Percentiles rank a stretch among this genome's conserved stretches.
Conservation (phyloP, 2,329 filamentous ascomycete genomes). For the Fonsecaea pedrosoi region DNA sequence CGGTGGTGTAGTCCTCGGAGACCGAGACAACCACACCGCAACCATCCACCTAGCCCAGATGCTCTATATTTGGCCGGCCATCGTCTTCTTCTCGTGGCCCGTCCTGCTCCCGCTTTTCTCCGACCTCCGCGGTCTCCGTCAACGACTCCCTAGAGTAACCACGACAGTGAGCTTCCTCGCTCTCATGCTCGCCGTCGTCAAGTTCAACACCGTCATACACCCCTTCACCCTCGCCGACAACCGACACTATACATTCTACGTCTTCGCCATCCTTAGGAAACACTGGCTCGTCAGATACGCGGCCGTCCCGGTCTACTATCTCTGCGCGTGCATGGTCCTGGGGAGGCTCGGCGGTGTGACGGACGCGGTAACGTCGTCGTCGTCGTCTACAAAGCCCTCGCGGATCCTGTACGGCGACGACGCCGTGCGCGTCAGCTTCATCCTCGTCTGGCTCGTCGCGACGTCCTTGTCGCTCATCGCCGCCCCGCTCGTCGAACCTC, state of each 20-base stretch:
- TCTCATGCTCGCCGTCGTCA: slow-evolving; percentile 62
- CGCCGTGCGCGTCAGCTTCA: slow-evolving; percentile 56
- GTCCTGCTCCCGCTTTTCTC: slow-evolving; percentile 65
- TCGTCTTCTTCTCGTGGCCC: slow-evolving; percentile 87
- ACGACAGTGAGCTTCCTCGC: slow-evolving; percentile 48
- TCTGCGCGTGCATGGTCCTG: slow-evolving; percentile 73
- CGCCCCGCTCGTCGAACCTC: slow-evolving; percentile 89
- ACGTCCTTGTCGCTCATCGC: slow-evolving; percentile 81
- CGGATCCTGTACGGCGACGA: slow-evolving; percentile 36
- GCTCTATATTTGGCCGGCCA: slow-evolving; percentile 92
- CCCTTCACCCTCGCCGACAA: slow-evolving; percentile 97
- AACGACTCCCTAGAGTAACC: slow-evolving; percentile 48
- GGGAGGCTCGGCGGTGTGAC: slow-evolving; percentile 59
- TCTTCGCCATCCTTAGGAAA: slow-evolving; percentile 81
- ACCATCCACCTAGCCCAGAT: slow-evolving; percentile 90
- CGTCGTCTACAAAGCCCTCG: slow-evolving; percentile 11
- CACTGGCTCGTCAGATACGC: slow-evolving; percentile 69
- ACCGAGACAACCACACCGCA: slow-evolving; percentile 92
- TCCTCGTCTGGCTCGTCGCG: slow-evolving; percentile 69
- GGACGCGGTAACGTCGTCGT: slow-evolving; percentile 25
- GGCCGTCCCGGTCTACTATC: slow-evolving; percentile 72
- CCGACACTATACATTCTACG: slow-evolving; percentile 95
- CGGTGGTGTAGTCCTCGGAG: slow-evolving; percentile 89
- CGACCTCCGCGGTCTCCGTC: slow-evolving; percentile 46
- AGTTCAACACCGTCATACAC: slow-evolving; percentile 90